Evolutionary conservation across 2,329 filamentous ascomycete species (phyloP), one percentile per base, ranked within the genome.

Genomic region (Pleomassaria siparia): DNA sequence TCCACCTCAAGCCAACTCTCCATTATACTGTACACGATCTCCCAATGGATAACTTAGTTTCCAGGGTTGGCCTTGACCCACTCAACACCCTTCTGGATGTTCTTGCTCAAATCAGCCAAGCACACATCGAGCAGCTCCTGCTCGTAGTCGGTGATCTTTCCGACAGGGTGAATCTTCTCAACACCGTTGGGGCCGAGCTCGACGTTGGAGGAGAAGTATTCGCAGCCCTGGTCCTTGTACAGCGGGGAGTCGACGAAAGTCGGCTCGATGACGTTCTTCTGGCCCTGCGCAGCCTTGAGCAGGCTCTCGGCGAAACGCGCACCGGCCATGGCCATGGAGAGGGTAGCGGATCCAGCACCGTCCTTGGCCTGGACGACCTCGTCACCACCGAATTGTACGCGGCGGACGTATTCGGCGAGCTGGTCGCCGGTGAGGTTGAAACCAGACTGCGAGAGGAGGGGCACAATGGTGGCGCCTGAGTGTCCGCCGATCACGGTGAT

Each of bases 291-390:
- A 66, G 94, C 94, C 76, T 90, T 91, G 77, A 99, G 88, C 67
- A 99, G 80, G 63, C 88, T 90, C 81, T 97, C 91, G 64, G 94
- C 90, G 75, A 87, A 86, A 62, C 84, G 82, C 57, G 82, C 83
- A 78, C 92, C 92, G 61, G 92, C 92, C 84, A 96, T 92, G 70
- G 92, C 92, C 92, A 99, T 99, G 80, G 91, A 96, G 65, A 97
- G 88, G 57, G 92, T 97, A 72, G 92, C 92, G 63, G 91, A 96
- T 66, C 92, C 92, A 69, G 91, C 91, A 76, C 92, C 94, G 72
- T 92, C 91, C 88, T 97, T 97, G 77, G 92, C 94, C 85, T 96
- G 84, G 79, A 97, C 92, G 63, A 97, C 92, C 86, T 97, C 92
- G 74, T 97, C 92, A 82, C 92, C 92, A 76, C 94, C 92, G 74